A percentile compares a stretch with the other conserved stretches of the same genome.
These are phyloP conservation scores for Alternaria tenuissima DNA, from an alignment of 2,329 filamentous ascomycete species.

Conservation along the genomic window DNA sequence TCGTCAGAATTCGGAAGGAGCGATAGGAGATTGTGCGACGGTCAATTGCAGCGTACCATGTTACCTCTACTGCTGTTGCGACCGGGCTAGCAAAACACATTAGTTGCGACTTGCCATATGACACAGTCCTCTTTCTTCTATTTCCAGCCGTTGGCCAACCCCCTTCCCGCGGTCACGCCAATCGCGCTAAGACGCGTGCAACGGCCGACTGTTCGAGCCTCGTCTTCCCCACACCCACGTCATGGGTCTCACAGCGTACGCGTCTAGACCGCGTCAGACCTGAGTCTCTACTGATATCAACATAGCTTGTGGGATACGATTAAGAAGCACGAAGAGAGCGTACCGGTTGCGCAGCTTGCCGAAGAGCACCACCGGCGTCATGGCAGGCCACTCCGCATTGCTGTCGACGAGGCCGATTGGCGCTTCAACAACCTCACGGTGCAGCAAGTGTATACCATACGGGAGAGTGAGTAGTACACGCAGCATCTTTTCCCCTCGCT, in stretches of 20 bases:
- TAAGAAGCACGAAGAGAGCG: constrained; percentile 45
- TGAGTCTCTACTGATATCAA: not conserved
- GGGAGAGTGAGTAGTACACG: constrained; percentile 36
- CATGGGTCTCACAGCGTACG: constrained; percentile 38
- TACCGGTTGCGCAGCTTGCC: constrained; percentile 49
- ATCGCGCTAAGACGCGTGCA: constrained; percentile 16
- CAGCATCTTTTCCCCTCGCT: not conserved
- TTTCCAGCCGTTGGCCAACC: not conserved
- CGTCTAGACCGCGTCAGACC: not conserved
- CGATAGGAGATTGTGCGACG: not conserved
- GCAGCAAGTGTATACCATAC: constrained; percentile 47
- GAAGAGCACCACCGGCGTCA: constrained; percentile 47
- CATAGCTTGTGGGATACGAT: constrained; percentile 51
- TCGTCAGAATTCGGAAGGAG: not conserved
- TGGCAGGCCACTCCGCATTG: constrained; percentile 51
- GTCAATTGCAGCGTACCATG: not conserved
- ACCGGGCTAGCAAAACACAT: not conserved
- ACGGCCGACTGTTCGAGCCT: not conserved
- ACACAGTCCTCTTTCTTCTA: not conserved
- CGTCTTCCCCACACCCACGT: constrained; percentile 1
- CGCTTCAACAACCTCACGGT: constrained; percentile 54
- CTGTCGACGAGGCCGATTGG: constrained; percentile 57
- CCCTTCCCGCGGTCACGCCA: not conserved
- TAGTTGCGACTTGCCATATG: not conserved
- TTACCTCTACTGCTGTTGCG: not conserved